Percentiles rank a stretch among this genome's conserved stretches.
Evolutionary conservation across 331 rosid species (phyloP).

Genomic region (Saraca asoca): DNA sequence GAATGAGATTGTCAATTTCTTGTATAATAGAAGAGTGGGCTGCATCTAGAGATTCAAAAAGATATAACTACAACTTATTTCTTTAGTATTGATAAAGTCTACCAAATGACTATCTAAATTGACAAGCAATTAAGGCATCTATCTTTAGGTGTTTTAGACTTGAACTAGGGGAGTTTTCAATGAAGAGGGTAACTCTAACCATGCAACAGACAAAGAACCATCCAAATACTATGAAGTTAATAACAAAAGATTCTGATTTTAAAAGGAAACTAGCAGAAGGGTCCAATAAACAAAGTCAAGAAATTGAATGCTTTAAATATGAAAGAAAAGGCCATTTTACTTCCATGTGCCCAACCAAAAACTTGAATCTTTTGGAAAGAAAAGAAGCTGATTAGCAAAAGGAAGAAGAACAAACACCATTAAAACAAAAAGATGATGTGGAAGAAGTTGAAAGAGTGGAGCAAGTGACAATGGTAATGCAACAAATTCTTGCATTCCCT

Average conservation of each 20-base stretch:
- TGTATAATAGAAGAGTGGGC: not conserved
- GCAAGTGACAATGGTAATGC: conserved; percentile 1
- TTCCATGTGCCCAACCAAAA: conserved; percentile 2
- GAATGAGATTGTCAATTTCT: not conserved
- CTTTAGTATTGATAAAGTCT: not conserved
- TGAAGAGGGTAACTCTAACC: not conserved
- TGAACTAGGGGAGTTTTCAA: not conserved
- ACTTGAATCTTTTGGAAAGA: not conserved
- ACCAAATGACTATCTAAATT: not conserved
- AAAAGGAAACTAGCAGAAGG: not conserved
- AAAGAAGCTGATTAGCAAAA: not conserved
- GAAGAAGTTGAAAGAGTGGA: not conserved
- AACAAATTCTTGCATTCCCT: not conserved
- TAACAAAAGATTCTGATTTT: not conserved
- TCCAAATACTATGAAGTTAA: too few relatives aligned
- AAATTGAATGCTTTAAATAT: not conserved
- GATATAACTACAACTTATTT: not conserved
- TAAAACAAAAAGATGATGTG: not conserved
- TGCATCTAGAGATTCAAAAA: not conserved
- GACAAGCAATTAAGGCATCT: not conserved
- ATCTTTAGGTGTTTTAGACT: not conserved
- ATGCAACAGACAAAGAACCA: too few relatives aligned
- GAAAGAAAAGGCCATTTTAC: not conserved
- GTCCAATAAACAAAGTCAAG: not conserved
- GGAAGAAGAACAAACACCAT: not conserved